Base-by-base conservation (phyloP, 495 filamentous ascomycete species). In the Penicillium arizonense region DNA sequence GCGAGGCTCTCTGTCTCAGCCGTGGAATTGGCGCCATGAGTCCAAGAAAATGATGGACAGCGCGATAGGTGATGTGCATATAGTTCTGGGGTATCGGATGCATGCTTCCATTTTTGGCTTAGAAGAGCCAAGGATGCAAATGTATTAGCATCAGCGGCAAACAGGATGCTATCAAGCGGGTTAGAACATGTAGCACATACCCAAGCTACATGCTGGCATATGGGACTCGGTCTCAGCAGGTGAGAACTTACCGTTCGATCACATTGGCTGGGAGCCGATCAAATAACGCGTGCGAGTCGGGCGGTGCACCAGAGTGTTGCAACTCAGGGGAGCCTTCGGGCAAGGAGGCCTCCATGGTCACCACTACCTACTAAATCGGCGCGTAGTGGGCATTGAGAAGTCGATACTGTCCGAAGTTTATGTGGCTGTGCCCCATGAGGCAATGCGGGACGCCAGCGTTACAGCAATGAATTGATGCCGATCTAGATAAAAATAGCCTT, bases 61-160 rank as follows among this genome's bases (percentile, higher is more conserved):
- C 73, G 77, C 7, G 85, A 77, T 41, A 95, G 79, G 55, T 95
- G 90, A 59, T 89, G 74, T 34, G 84, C 84, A 72, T 93, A 95
- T 52, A 95, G 78, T 47, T 82, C 71, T 3, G 83, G 69, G 41
- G 84, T 84, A 61, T 90, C 82, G 10, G 90, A 91, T 52, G 86
- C 80, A 21, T 71, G 77, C 52, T 86, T 81, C 90, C 90, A 95
- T 77, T 83, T 81, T 44, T 79, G 75, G 70, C 91, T 92, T 54
- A 95, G 70, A n/a, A 91, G 69, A n/a, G 87, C 77, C 47, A 95
- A 74, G 26, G 90, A 94, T 21, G 90, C 88, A 67, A 95, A 95
- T 36, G 83, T 82, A 69, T 90, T 86, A 45, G 90, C 81, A 58
- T 90, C 89, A 36, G 81, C 83, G 36, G 80, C 74, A 66, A 85